Evolutionary conservation across 202 grass and related monocot genomes (phyloP).

Genomic region (Cymbopogon flexuosus): DNA sequence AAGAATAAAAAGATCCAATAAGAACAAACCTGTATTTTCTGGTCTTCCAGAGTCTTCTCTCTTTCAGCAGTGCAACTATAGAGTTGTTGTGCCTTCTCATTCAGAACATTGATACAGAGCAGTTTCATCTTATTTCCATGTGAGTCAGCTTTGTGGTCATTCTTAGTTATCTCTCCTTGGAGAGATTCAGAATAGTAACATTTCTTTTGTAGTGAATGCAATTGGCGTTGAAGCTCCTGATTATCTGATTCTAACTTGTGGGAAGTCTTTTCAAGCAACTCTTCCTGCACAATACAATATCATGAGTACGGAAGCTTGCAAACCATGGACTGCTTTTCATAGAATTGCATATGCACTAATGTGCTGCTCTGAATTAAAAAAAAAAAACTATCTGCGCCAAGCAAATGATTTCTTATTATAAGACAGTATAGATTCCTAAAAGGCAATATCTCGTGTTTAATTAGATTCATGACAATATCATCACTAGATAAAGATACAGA

Average conservation of each 20-base stretch:
- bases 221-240: slow-evolving; percentile 52
- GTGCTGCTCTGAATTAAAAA: too few relatives aligned
- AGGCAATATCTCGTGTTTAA: too few relatives aligned
- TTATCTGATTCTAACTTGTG: slow-evolving; percentile 62
- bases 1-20: background rate
- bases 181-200: slow-evolving; percentile 51
- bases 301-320: slow-evolving; percentile 29
- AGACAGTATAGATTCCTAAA: too few relatives aligned
- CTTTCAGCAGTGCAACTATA: slow-evolving; percentile 49
- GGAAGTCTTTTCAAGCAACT: slow-evolving; percentile 58
- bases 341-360: too few relatives aligned
- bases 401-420: too few relatives aligned
- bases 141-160: slow-evolving; percentile 50
- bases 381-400: too few relatives aligned
- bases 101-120: slow-evolving; percentile 29
- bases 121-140: slow-evolving; percentile 60
- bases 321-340: slow-evolving; percentile 12
- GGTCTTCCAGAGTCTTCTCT: slow-evolving; percentile 65
- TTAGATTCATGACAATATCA: too few relatives aligned
- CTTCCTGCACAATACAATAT: slow-evolving; percentile 50
- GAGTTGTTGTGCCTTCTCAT: slow-evolving; percentile 80
- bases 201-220: slow-evolving; percentile 32
- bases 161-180: slow-evolving; percentile 61
- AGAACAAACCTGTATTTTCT: slow-evolving; percentile 64
- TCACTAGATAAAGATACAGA: too few relatives aligned